Evolutionary conservation across 108 stramenopile species (phyloP).

Genomic region (Nitzschia sp.): DNA sequence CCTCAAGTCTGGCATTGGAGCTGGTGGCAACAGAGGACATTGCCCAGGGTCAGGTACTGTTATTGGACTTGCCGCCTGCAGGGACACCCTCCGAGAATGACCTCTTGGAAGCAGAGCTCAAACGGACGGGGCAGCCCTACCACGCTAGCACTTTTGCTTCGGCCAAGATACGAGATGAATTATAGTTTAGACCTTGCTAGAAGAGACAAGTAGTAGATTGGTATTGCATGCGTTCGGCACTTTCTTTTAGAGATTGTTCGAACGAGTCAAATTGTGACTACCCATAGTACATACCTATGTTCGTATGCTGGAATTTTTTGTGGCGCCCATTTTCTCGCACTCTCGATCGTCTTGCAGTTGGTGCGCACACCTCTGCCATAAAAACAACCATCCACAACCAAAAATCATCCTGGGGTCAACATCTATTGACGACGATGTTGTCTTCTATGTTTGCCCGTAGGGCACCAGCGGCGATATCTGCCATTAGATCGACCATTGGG

Average conservation of each 20-base stretch:
- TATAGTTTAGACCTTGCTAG: background rate
- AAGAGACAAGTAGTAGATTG: too few relatives aligned
- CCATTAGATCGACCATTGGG: background rate
- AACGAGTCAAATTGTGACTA: too few relatives aligned
- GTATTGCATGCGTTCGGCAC: too few relatives aligned
- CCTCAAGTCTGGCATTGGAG: constrained; percentile 2
- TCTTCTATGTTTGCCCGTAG: constrained; percentile 20
- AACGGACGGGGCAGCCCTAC: constrained; percentile 21
- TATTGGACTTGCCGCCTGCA: constrained; percentile 9
- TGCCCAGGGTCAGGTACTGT: constrained; percentile 4
- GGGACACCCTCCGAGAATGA: constrained; percentile 10
- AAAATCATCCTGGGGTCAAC: background rate
- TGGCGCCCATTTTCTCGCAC: too few relatives aligned
- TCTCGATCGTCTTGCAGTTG: too few relatives aligned
- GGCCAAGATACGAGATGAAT: background rate
- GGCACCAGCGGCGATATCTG: background rate
- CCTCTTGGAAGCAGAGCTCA: background rate
- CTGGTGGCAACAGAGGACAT: constrained; percentile 7
- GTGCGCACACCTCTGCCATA: too few relatives aligned
- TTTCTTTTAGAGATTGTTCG: too few relatives aligned
- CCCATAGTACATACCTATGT: too few relatives aligned
- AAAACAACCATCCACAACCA: background rate
- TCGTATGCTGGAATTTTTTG: too few relatives aligned
- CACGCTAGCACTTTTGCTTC: constrained; percentile 9
- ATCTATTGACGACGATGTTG: constrained; percentile 19